Conservation (phyloP, 2,329 filamentous ascomycete genomes). For the Volutella citrinella region DNA sequence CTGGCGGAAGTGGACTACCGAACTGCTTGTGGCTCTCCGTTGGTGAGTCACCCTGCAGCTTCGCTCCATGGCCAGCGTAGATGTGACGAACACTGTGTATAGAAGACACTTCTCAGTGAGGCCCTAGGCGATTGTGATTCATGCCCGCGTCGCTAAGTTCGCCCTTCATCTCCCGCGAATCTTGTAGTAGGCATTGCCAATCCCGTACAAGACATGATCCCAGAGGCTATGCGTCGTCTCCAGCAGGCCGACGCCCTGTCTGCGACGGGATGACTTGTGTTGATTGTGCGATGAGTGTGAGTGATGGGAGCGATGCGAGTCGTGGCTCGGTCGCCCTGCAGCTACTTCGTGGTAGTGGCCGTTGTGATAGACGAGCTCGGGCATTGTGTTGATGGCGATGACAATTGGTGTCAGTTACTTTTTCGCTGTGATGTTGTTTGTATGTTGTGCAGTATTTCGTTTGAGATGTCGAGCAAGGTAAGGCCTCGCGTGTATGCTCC, state of each 20-base stretch:
- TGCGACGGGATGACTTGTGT: no score
- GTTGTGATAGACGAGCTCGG: constrained; percentile 29
- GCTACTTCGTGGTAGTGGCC: constrained; percentile 26
- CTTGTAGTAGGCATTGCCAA: constrained; percentile 38
- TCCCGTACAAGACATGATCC: constrained; percentile 37
- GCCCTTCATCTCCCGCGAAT: constrained; percentile 23
- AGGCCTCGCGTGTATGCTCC: no score
- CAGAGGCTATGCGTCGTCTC: constrained; percentile 35
- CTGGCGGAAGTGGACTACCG: no score
- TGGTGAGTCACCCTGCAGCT: no score
- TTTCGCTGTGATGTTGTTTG: constrained; percentile 2
- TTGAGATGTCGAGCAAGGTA: no score
- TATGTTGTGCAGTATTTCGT: background rate
- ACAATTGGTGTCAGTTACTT: constrained; percentile 2
- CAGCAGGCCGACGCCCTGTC: constrained; percentile 27
- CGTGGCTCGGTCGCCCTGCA: no score
- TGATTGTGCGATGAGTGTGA: no score
- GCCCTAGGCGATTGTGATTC: background rate
- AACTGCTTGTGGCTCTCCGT: no score
- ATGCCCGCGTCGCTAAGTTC: constrained; percentile 13
- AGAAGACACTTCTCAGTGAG: background rate
- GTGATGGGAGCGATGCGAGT: constrained; percentile 13
- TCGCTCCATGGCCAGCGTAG: no score
- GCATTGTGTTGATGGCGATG: constrained; percentile 15
- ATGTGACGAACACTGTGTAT: background rate